Evolutionary conservation across 805 yeast genomes (phyloP).

Genomic region (Zygoascus ofunaensis): DNA sequence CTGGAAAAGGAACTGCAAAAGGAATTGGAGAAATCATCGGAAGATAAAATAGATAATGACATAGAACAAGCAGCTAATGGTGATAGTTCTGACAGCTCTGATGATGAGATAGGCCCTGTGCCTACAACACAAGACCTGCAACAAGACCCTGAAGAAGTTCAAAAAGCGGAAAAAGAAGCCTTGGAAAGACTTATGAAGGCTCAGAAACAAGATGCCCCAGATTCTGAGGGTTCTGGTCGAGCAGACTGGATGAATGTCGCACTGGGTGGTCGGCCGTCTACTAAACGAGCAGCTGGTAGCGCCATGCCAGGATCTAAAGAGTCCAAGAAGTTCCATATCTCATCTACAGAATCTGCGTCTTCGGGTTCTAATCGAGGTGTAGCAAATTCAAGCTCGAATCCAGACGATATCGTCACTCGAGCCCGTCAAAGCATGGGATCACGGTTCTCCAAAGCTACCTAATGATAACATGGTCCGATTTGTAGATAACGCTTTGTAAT

Average conservation of each 20-base stretch:
- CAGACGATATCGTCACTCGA: neutral
- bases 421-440: slow-evolving; percentile 1
- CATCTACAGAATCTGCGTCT: neutral
- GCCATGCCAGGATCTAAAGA: neutral
- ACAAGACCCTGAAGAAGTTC: slow-evolving; percentile 7
- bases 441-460: neutral
- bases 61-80: neutral
- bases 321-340: neutral
- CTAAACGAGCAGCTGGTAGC: neutral
- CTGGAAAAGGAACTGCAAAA: neutral
- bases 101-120: neutral
- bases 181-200: slow-evolving; percentile 10
- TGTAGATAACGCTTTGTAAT: too few relatives aligned
- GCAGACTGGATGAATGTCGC: slow-evolving; percentile 16
- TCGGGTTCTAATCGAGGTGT: too few relatives aligned
- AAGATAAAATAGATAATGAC: too few relatives aligned
- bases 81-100: slow-evolving; percentile 1
- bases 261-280: slow-evolving; percentile 8
- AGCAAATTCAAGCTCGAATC: neutral
- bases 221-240: neutral
- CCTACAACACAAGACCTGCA: neutral
- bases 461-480: too few relatives aligned
- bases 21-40: neutral
- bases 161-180: slow-evolving; percentile 13
- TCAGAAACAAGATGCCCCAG: slow-evolving; percentile 2